Evolutionary conservation across 306 rosid species (phyloP), one percentile per base, ranked within the genome.

Genomic region (Malus fusca): DNA sequence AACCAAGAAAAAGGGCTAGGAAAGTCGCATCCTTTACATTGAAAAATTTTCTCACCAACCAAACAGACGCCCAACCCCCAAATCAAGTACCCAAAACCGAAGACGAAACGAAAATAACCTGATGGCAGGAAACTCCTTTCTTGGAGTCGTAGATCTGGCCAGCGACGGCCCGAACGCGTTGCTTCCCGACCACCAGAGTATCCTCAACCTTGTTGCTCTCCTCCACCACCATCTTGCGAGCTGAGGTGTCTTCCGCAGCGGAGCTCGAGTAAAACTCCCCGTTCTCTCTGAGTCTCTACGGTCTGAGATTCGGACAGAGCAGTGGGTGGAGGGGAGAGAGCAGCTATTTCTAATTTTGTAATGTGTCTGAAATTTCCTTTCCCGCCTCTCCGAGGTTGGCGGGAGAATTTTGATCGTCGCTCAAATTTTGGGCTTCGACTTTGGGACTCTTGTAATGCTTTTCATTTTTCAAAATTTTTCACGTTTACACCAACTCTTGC

Each of bases 61-160:
- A 70, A 59, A 58, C 48, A 7, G 7, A 66, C 58, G 6, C 11
- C 11, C 23, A n/a, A 58, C 66, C 11, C 4, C 11, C 23, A n/a
- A 58, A 42, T 46, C 22, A 46, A 48, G 55, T 5, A 44, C 22
- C 10, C 8, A 22, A 66, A 70, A 60, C 14, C 2, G 26, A 28
- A 26, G 31, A 9, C 22, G 21, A 58, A 8, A n/a, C 22, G 21
- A 37, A 59, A 8, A 13, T 30, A 21, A 64, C 98, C 89, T 91
- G 98, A 62, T 91, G 98, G 55, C 97, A 91, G 52, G 88, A 74
- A 69, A 69, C 85, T 0, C 90, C 96, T 31, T 84, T 81, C 25
- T 72, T 73, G 56, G 92, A 73, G 68, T 91, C 97, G 60, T 88
- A 86, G 78, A 83, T 73, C 77, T 89, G 81, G 77, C 70, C 86